Evolutionary conservation across 2,329 filamentous ascomycete genomes (phyloP).

Genomic region (Tolypocladium inflatum): DNA sequence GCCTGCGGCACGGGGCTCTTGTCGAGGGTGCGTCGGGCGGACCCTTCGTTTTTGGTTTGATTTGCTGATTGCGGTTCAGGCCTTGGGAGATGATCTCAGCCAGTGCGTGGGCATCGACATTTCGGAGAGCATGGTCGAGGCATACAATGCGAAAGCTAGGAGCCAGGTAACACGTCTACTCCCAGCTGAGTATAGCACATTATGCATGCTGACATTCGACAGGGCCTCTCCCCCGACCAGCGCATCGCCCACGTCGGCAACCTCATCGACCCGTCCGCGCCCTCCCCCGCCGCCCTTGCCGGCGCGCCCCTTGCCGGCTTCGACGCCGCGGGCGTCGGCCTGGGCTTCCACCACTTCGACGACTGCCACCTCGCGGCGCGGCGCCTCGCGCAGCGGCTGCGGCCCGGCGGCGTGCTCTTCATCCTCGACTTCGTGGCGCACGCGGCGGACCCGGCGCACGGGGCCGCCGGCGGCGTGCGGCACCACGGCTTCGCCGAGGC

Average conservation of each 20-base stretch:
- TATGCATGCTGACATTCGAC: background rate
- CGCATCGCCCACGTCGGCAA: conserved; percentile 51
- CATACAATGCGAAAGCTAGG: conserved; percentile 53
- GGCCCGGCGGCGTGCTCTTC: conserved; percentile 55
- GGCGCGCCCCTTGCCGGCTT: conserved; percentile 57
- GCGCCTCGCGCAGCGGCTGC: conserved; percentile 51
- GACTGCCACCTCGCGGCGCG: conserved; percentile 50
- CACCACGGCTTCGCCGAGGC: conserved; percentile 57
- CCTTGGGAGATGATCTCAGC: conserved; percentile 22
- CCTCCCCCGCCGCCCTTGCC: conserved; percentile 44
- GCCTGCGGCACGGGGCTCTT: conserved; percentile 64
- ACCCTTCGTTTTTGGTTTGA: accelerated
- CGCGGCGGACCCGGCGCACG: conserved; percentile 16
- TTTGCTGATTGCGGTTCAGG: conserved; percentile 6
- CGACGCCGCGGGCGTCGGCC: conserved; percentile 54
- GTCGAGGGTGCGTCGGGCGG: conserved; percentile 41
- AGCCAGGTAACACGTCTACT: conserved; percentile 31
- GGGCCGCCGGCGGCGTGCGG: conserved; percentile 41
- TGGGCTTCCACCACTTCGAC: conserved; percentile 60
- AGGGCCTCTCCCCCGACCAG: conserved; percentile 40
- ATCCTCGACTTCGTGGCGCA: conserved; percentile 60
- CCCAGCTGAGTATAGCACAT: background rate
- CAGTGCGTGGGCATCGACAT: conserved; percentile 61
- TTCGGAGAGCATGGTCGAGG: conserved; percentile 58
- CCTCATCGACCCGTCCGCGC: conserved; percentile 35